Evolutionary conservation across 192 early-diverging fungal genomes (phyloP), one percentile per base, ranked within the genome.

Genomic region (Entophlyctis helioformis): DNA sequence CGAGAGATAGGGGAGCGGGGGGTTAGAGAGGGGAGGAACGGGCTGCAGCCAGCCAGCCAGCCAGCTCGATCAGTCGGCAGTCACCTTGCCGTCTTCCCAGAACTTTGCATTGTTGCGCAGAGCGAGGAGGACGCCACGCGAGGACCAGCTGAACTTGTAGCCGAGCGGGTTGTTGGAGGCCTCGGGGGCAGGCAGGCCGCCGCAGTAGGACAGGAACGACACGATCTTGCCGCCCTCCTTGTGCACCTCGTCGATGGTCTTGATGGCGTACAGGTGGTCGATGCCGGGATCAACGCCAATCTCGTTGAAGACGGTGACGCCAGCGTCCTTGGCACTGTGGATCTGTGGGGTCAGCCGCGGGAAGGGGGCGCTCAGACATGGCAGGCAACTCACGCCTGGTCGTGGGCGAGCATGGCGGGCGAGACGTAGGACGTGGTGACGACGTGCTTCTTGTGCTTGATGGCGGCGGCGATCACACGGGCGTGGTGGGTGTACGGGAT

Each of bases 141-240:
- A 84, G 33, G 86, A 89, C 96, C 96, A 98, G 54, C 81, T 85
- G 74, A 98, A 98, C 66, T 98, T 98, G 86, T 98, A 76, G 6
- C 73, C 89, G 13, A 98, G 62, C 34, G 91, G 87, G 43, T 92
- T 94, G 56, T 82, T 65, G 41, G 87, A 92, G 34, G 48, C 62
- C 53, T 98, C 95, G 11, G 95, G 95, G 9, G 91, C 89, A 0
- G 89, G 83, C 13, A 98, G 62, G 1, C 95, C 91, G 33, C 95
- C 91, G 47, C 95, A 98, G 85, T 87, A 98, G 23, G 91, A 95
- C 33, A 90, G 76, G 53, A 98, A 98, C 2, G 89, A 91, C 20
- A 54, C 61, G 24, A 83, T 48, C 47, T 92, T 91, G 50, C 82
- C 81, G 15, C 88, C 88, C 22, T 72, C 61, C 2, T 60, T 56